phyloP scores from a whole-genome alignment of 805 yeast species.

The Kuraishia borneana region DNA sequence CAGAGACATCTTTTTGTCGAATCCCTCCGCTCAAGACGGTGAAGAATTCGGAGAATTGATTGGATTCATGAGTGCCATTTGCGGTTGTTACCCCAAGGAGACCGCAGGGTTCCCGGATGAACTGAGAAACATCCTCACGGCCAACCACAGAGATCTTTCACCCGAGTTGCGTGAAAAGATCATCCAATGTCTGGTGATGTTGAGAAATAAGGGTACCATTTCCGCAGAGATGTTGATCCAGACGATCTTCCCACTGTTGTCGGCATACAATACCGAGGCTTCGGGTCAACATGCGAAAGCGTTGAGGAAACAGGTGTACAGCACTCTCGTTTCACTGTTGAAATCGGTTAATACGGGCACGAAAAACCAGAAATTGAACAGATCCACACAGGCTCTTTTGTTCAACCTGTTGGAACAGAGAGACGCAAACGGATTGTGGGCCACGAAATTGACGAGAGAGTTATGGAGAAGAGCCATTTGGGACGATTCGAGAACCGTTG shows the following conservation, averaged over 20 bases:
- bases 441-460: constrained; percentile 88
- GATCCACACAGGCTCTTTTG: constrained; percentile 83
- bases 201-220: constrained; percentile 75
- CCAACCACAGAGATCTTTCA: constrained; percentile 70
- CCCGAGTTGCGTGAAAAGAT: constrained; percentile 88
- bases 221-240: constrained; percentile 73
- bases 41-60: constrained; percentile 73
- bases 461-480: constrained; percentile 97
- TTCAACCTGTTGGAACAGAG: constrained; percentile 79
- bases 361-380: constrained; percentile 80
- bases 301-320: constrained; percentile 72
- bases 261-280: constrained; percentile 44
- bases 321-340: constrained; percentile 64
- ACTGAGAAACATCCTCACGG: constrained; percentile 51
- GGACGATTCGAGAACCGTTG: constrained; percentile 97
- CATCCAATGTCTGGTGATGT: constrained; percentile 79
- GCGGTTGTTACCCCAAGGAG: constrained; percentile 81
- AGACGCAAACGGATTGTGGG: constrained; percentile 81
- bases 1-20: constrained; percentile 73
- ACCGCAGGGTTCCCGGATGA: constrained; percentile 81
- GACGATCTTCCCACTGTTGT: constrained; percentile 77
- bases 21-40: constrained; percentile 49
- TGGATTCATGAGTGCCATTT: constrained; percentile 88
- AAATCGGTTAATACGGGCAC: constrained; percentile 82
- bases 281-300: constrained; percentile 63